Evolutionary conservation across 2,329 filamentous ascomycete species (phyloP).

Genomic region (Byssoonygena ceratinophila): DNA sequence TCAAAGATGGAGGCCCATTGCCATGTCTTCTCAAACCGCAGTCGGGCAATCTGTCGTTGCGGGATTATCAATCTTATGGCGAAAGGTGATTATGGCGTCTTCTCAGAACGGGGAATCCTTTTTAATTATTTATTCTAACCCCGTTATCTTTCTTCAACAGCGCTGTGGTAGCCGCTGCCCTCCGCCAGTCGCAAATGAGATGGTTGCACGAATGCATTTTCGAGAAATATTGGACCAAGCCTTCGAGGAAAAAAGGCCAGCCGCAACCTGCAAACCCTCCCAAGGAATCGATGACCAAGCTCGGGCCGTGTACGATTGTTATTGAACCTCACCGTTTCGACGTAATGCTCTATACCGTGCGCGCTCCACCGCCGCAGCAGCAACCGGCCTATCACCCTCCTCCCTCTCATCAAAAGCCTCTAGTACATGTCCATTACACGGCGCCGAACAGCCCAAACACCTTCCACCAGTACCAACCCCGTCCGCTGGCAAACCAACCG

Average conservation of each 20-base stretch:
- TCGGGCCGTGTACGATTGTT: constrained; percentile 49
- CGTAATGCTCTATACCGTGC: constrained; percentile 46
- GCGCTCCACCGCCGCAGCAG: constrained; percentile 37
- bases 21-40: constrained; percentile 46
- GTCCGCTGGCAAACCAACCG: constrained; percentile 20
- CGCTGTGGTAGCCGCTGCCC: constrained; percentile 47
- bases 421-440: constrained; percentile 37
- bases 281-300: constrained; percentile 44
- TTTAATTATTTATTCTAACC: neutral
- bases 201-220: constrained; percentile 47
- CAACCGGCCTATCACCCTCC: constrained; percentile 15
- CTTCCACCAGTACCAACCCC: constrained; percentile 36
- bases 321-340: constrained; percentile 56
- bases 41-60: constrained; percentile 36
- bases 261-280: constrained; percentile 39
- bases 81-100: constrained; percentile 36
- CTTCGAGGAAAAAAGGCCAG: constrained; percentile 45
- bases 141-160: constrained; percentile 27
- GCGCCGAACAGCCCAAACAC: constrained; percentile 30
- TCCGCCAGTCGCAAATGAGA: constrained; percentile 49
- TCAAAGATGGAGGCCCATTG: constrained; percentile 44
- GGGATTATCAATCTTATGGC: constrained; percentile 50
- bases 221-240: constrained; percentile 49
- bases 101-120: neutral
- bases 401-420: constrained; percentile 28